These are phyloP conservation scores for Geranomyces michiganensis DNA, from an alignment of 192 early-diverging fungal genomes.

Conservation along the genomic window DNA sequence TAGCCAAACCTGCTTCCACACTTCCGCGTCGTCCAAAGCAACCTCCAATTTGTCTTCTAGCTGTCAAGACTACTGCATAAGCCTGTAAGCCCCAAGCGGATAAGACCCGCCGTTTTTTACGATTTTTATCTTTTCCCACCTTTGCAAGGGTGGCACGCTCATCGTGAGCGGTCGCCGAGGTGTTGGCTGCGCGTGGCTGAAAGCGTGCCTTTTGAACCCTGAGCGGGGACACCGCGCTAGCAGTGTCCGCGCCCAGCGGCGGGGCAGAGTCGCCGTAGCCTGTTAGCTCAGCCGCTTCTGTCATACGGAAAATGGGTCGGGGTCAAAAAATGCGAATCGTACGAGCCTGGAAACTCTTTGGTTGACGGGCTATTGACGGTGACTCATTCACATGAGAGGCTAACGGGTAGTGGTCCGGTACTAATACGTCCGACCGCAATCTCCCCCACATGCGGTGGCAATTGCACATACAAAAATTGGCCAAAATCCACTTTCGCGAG, in stretches of 20 bases:
- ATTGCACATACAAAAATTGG: too few species aligned
- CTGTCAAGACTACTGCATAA: not conserved
- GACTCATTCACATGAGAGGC: too few species aligned
- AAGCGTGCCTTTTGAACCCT: not conserved
- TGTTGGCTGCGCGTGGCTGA: not conserved
- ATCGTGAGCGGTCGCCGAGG: not conserved
- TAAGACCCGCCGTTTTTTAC: not conserved
- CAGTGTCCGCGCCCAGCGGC: not conserved
- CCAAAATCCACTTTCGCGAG: too few species aligned
- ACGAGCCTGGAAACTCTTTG: too few species aligned
- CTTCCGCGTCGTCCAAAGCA: not conserved
- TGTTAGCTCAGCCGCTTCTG: not conserved
- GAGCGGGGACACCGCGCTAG: not conserved
- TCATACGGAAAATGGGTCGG: too few species aligned
- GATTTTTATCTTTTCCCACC: not conserved
- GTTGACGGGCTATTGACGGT: too few species aligned
- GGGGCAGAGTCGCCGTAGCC: too few species aligned
- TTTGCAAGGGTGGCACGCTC: not conserved
- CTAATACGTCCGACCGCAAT: too few species aligned
- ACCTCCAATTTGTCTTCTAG: not conserved
- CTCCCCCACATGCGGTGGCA: too few species aligned
- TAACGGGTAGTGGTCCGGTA: too few species aligned
- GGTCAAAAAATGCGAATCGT: too few species aligned
- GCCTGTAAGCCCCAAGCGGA: not conserved
- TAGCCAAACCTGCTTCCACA: constrained; percentile 12